Conservation (phyloP, 305 asterid species). For the Fraxinus velutina region DNA sequence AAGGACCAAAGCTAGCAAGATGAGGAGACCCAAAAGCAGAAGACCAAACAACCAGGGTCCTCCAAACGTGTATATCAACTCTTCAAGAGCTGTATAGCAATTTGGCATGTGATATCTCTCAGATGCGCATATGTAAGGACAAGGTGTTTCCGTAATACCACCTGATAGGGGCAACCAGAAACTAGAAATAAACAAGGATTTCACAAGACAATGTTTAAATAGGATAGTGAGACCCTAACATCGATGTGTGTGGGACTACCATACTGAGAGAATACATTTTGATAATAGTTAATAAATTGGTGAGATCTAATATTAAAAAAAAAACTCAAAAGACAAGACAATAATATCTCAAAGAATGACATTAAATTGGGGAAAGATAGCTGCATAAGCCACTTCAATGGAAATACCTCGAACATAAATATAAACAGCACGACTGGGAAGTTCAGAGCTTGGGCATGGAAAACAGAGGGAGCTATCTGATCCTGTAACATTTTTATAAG, state of each 20-base stretch:
- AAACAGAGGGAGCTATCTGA: slow-evolving; percentile 75
- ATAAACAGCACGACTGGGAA: slow-evolving; percentile 83
- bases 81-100: slow-evolving; percentile 96
- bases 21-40: slow-evolving; percentile 78
- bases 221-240: not conserved
- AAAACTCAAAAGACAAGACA: slow-evolving; percentile 18
- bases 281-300: not conserved
- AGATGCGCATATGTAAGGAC: slow-evolving; percentile 88
- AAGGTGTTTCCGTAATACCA: slow-evolving; percentile 87
- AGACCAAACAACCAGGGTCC: slow-evolving; percentile 98
- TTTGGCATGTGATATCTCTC: slow-evolving; percentile 95
- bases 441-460: slow-evolving; percentile 71
- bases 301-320: not conserved
- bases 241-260: not conserved
- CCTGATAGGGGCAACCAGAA: slow-evolving; percentile 52
- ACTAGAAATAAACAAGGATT: slow-evolving; percentile 19
- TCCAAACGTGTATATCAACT: slow-evolving; percentile 91
- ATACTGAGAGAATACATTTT: slow-evolving; percentile 2
- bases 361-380: not conserved
- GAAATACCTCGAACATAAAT: slow-evolving; percentile 73
- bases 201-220: slow-evolving; percentile 2
- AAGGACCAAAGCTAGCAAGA: slow-evolving; percentile 81
- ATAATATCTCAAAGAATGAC: not conserved
- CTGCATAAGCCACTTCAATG: slow-evolving; percentile 10
- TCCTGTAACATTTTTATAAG: slow-evolving; percentile 87